Conservation (phyloP, 352 stramenopile genomes). For the Pythium vanterpoolii region DNA sequence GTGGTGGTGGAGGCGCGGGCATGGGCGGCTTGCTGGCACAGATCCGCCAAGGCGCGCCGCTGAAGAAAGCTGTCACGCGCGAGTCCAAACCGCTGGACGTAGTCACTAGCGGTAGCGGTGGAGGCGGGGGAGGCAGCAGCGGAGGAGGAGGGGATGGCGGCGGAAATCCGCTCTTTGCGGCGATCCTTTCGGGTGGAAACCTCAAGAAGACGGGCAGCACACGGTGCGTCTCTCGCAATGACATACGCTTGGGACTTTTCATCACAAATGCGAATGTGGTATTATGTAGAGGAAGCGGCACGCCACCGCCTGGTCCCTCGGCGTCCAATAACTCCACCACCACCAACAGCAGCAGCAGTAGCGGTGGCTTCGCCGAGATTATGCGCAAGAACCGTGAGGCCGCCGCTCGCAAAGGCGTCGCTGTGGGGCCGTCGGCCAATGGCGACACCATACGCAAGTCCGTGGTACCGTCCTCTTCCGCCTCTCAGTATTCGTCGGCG, state of each 20-base stretch:
- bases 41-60: conserved; percentile 61
- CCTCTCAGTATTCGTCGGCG: conserved; percentile 36
- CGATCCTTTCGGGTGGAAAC: conserved; percentile 67
- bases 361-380: conserved; percentile 83
- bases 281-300: conserved; percentile 16
- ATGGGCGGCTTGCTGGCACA: conserved; percentile 44
- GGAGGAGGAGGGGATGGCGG: conserved; percentile 28
- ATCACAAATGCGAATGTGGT: background rate
- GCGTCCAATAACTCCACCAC: background rate
- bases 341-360: conserved; percentile 18
- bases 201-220: conserved; percentile 48
- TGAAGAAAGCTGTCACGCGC: conserved; percentile 80
- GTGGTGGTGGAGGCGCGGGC: conserved; percentile 23
- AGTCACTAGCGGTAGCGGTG: conserved; percentile 18
- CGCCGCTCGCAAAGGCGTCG: conserved; percentile 51
- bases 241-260: background rate
- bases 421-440: background rate
- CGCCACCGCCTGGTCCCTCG: conserved; percentile 22
- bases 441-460: conserved; percentile 4
- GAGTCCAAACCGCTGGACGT: conserved; percentile 62
- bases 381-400: conserved; percentile 89
- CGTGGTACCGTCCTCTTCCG: background rate
- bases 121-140: conserved; percentile 15
- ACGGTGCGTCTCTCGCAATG: conserved; percentile 23
- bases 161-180: conserved; percentile 61